Evolutionary conservation across 2,329 filamentous ascomycete genomes (phyloP), one percentile per base, ranked within the genome.

Genomic region (Passalora sequoiae): DNA sequence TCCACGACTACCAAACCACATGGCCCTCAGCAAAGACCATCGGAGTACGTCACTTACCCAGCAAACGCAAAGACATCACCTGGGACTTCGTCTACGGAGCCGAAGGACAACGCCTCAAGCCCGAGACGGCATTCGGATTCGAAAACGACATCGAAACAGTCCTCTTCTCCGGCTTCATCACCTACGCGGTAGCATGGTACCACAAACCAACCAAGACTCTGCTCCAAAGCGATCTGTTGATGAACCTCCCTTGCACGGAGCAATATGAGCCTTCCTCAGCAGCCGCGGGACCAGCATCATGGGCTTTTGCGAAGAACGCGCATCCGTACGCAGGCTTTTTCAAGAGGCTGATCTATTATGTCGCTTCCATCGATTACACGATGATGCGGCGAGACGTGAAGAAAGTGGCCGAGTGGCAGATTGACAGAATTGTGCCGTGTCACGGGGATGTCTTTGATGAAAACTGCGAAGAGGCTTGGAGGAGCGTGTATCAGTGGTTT

Each of bases 151-250:
- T 46, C 21, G 47, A 46, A 13, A 50, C 43, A 4, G 43, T 50
- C 3, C 38, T 50, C 4, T 50, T 50, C 32, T 40, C 46, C 16
- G 47, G 47, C 22, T 50, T 50, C 47, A 50, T 47, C 44, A 50
- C 47, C 17, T 41, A 50, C 19, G 42, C 39, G 8, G 36, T 46
- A 16, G 47, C 47, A 15, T 50, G 47, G 47, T 47, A 47, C 37
- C 47, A 50, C 19, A 50, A 44, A 33, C 37, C 43, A 17, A 50
- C 40, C 25, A 44, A 38, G 13, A 50, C 47, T 5, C 29, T 50
- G 6, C 38, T 50, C 16, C 37, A 44, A 4, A 44, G 40, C 4
- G 47, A 50, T 24, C 19, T 50, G 4, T 21, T 50, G 19, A 50
- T 50, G 47, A 50, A 50, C 6, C 15, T 50, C 17, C 47, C 43